Evolutionary conservation across 2,329 filamentous ascomycete genomes (phyloP).

Genomic region (Aspergillus sp.): DNA sequence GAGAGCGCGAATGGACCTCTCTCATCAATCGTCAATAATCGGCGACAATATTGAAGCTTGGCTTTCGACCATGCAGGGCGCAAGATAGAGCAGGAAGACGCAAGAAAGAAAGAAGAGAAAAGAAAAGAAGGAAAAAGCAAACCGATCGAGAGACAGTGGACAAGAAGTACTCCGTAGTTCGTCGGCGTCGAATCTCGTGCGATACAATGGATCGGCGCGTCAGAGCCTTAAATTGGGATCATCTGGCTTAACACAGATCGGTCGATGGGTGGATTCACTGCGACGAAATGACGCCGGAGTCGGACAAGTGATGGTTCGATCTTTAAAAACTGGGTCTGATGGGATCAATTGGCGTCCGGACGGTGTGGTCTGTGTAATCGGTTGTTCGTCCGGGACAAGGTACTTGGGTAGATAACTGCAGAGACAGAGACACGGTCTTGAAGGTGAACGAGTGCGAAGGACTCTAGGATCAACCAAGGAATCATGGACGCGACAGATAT

Average conservation of each 20-base stretch:
- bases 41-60: no score
- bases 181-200: slow-evolving; percentile 4
- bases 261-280: slow-evolving; percentile 2
- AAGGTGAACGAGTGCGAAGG: no score
- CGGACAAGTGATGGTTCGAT: slow-evolving; percentile 6
- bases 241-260: slow-evolving; percentile 8
- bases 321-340: slow-evolving; percentile 3
- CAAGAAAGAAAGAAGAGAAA: no score
- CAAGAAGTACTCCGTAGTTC: no score
- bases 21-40: no score
- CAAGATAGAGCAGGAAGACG: no score
- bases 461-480: neutral
- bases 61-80: no score
- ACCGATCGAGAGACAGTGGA: no score
- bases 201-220: slow-evolving; percentile 5
- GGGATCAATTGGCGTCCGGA: neutral
- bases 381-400: neutral
- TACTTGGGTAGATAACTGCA: neutral
- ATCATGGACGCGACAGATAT: neutral
- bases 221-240: slow-evolving; percentile 12
- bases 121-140: no score
- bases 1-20: no score
- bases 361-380: neutral
- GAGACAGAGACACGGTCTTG: neutral
- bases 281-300: slow-evolving; percentile 1